Evolutionary conservation across 495 filamentous ascomycete species (phyloP), one percentile per base, ranked within the genome.

Genomic region (Penicillium turbatum): DNA sequence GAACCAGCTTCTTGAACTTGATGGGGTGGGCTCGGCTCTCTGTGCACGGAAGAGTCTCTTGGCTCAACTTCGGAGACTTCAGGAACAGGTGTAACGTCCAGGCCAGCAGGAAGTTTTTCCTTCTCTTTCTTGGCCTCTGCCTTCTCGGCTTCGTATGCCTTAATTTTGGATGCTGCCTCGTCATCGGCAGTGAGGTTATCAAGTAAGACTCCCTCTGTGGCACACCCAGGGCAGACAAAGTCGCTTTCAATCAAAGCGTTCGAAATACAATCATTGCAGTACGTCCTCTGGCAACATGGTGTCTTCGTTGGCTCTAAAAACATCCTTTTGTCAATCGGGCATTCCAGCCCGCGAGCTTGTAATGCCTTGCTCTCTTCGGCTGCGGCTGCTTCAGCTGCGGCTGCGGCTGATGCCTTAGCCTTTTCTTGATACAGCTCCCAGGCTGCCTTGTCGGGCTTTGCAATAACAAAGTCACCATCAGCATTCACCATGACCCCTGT

Each of bases 221-320:
- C 82, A 77, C 93, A 98, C 46, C 83, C 86, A 51, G 95, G 95
- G 69, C 93, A 98, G 64, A 88, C 78, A 76, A 98, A 90, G 79
- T 98, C 93, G 81, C 86, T 92, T 77, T 97, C 90, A 74, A 96
- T 90, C 75, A 98, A 85, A 63, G 89, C 86, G 82, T 92, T 95
- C 62, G 91, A 91, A 71, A 97, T 96, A 86, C 93, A 98, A 61
- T 97, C 90, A 82, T 90, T 88, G 83, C 93, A 98, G 81, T 92
- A 97, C 68, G 91, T 96, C 79, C 86, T 91, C 69, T 87, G 82
- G 78, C 93, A 98, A 79, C 93, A 98, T 54, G 93, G 95, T 60
- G 92, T 97, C 81, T 96, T 92, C 77, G 90, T 91, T 78, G 93
- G 92, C 69, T 96, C 88, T 84, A 92, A 81, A 75, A 97, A 96